Evolutionary conservation across 2,329 filamentous ascomycete genomes (phyloP), one percentile per base, ranked within the genome.

Genomic region (Bipolaris sorokiniana): DNA sequence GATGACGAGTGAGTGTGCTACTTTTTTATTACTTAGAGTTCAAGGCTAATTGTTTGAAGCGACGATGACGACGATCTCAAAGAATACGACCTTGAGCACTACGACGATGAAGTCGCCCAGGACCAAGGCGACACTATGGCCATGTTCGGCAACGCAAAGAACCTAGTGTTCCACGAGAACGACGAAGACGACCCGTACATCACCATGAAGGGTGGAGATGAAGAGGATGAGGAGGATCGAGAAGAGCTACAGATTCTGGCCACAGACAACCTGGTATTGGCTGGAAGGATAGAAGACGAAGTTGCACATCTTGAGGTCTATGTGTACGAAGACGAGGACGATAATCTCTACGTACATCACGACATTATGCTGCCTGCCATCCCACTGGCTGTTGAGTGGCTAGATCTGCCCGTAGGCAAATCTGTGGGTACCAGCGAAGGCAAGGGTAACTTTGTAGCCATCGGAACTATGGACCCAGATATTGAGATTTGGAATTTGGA

Each of bases 401-500:
- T 99, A 42, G 91, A 97, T 75, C 84, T 97, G 54, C 89, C 92
- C n/a, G 92, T 97, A 34, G 89, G 90, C 64, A 91, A 92, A 75
- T 55, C 65, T 34, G 57, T 63, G 28, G 64, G 61, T 34, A 58
- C 61, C 37, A 85, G 86, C 59, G 86, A 90, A 62, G 83, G 86
- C 22, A 85, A 83, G 48, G 95, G 91, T 54, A 99, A 97, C 80
- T 97, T 94, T 67, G 93, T 97, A 20, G 95, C 95, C 5, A 87
- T 99, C 36, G 95, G 93, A 55, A 98, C 95, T 4, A 97, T 98
- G 87, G 94, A 98, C 73, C 94, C 95, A 1, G 95, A 99, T 72
- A 99, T 99, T 67, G 95, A 99, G 81, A 88, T 99, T 51, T 99
- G 95, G 95, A 93, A 99, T 74, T 83, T 99, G 51, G 95, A 99